Conservation (phyloP, 1,139 yeast species). For the Groenewaldozyma sp. region DNA sequence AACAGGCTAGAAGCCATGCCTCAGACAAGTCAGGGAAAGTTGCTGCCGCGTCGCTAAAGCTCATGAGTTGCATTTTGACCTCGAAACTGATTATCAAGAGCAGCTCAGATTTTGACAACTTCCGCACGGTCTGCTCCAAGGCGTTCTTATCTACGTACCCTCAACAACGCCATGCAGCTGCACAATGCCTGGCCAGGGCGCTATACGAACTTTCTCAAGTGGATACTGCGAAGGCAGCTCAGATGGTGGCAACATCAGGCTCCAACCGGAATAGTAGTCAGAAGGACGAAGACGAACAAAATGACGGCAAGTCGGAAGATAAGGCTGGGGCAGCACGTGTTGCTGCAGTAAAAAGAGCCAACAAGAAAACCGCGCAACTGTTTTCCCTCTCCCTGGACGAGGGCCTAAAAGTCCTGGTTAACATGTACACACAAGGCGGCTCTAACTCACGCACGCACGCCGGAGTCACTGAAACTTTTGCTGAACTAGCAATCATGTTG, state of each 20-base stretch:
- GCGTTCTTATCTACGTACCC: slow-evolving; percentile 24
- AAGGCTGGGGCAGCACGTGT: too few relatives aligned
- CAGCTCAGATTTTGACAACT: slow-evolving; percentile 26
- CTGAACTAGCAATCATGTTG: slow-evolving; percentile 18
- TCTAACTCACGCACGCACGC: slow-evolving; percentile 19
- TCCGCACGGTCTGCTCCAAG: slow-evolving; percentile 20
- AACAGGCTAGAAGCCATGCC: slow-evolving; percentile 20
- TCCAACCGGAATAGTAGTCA: slow-evolving; percentile 12
- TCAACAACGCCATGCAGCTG: slow-evolving; percentile 27
- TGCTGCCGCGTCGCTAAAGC: slow-evolving; percentile 24
- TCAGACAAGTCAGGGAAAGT: slow-evolving; percentile 27
- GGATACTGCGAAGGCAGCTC: slow-evolving; percentile 10
- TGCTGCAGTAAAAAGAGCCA: too few relatives aligned
- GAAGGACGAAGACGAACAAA: slow-evolving; percentile 15
- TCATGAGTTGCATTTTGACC: slow-evolving; percentile 17
- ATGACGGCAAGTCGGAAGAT: too few relatives aligned
- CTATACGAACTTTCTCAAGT: slow-evolving; percentile 18
- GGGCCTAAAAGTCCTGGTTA: slow-evolving; percentile 12
- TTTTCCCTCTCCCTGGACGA: slow-evolving; percentile 18
- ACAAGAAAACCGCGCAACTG: slow-evolving; percentile 5
- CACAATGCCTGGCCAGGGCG: slow-evolving; percentile 24
- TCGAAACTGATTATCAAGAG: slow-evolving; percentile 21
- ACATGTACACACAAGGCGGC: slow-evolving; percentile 15
- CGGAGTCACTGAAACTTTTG: slow-evolving; percentile 25
- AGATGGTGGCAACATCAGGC: too few relatives aligned